phyloP scores from a whole-genome alignment of 2,329 filamentous ascomycete species.

The Talaromyces piceae region DNA sequence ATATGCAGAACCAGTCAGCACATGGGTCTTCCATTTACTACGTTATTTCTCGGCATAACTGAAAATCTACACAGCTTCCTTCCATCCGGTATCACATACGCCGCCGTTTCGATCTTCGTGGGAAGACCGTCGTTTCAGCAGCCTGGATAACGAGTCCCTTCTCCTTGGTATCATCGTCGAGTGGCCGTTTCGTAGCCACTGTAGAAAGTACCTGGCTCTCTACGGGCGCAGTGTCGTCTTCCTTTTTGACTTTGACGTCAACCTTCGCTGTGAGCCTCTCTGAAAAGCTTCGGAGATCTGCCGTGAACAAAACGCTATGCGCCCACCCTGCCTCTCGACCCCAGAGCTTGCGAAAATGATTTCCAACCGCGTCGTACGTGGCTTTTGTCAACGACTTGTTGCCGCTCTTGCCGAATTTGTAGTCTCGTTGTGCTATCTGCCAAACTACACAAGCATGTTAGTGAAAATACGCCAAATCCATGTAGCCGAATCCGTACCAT shows the following conservation, averaged over 20 bases:
- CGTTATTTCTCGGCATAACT: not conserved
- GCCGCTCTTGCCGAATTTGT: constrained; percentile 79
- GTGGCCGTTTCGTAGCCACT: constrained; percentile 18
- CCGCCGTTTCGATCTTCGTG: constrained; percentile 10
- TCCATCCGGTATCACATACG: constrained; percentile 1
- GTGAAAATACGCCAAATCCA: not conserved
- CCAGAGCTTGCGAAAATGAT: constrained; percentile 85
- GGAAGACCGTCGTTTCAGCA: constrained; percentile 3
- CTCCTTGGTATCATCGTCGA: constrained; percentile 10
- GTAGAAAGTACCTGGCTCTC: constrained; percentile 21
- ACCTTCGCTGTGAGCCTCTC: constrained; percentile 47
- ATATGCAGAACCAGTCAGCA: not conserved
- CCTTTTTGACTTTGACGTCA: constrained; percentile 26
- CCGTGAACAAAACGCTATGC: constrained; percentile 92
- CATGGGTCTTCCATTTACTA: not conserved
- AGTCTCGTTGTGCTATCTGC: constrained; percentile 96
- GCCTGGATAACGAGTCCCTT: constrained; percentile 6
- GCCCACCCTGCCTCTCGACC: constrained; percentile 94
- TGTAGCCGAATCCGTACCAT: constrained; percentile 42
- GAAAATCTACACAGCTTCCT: not conserved
- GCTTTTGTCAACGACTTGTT: constrained; percentile 79
- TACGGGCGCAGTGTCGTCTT: constrained; percentile 22
- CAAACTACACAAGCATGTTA: constrained; percentile 53
- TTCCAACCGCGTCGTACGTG: constrained; percentile 82
- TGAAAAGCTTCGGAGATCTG: constrained; percentile 79